Evolutionary conservation across 1,139 yeast genomes (phyloP).

Genomic region (Hansenula sp.): DNA sequence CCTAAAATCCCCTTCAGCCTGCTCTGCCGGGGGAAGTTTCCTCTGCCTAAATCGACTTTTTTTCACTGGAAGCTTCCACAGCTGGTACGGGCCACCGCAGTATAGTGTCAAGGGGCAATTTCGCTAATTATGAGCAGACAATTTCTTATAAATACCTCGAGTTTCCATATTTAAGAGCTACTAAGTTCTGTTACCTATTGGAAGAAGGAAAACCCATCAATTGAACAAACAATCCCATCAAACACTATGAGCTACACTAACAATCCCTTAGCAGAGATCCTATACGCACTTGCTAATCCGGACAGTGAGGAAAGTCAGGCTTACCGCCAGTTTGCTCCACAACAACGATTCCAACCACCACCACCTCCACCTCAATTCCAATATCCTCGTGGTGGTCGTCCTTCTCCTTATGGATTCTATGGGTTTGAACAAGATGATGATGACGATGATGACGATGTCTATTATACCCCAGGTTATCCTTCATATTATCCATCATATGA

Average conservation of each 20-base stretch:
- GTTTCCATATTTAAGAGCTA: too few relatives aligned
- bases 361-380: neutral
- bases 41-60: neutral
- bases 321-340: neutral
- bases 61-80: neutral
- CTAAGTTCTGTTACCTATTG: too few relatives aligned
- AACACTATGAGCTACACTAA: neutral
- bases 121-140: neutral
- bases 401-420: conserved; percentile 1
- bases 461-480: conserved; percentile 13
- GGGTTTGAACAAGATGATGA: conserved; percentile 4
- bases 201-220: neutral
- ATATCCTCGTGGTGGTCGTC: neutral
- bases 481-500: conserved; percentile 11
- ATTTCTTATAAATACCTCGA: neutral
- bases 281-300: neutral
- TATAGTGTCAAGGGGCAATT: neutral
- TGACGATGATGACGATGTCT: conserved; percentile 15
- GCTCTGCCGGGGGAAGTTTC: too few relatives aligned
- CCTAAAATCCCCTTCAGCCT: too few relatives aligned
- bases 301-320: neutral
- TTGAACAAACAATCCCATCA: too few relatives aligned
- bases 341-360: neutral
- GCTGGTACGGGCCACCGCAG: neutral
- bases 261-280: conserved; percentile 2